These are phyloP conservation scores for Tilletiaria anomala DNA, from an alignment of 1,284 basidiomycete genomes.

Conservation along the genomic window DNA sequence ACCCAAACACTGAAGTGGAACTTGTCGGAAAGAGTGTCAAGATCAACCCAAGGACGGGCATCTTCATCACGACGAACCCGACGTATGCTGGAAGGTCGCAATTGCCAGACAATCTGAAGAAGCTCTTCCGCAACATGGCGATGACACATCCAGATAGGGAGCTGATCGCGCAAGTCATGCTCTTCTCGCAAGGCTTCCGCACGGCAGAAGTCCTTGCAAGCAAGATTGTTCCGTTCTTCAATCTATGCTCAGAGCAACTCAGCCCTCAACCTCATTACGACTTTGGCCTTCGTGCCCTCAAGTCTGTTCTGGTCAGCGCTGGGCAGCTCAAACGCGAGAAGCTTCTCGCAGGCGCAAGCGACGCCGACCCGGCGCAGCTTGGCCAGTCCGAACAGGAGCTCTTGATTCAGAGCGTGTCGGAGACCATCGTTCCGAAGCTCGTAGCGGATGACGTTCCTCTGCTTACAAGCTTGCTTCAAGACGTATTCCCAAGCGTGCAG, in stretches of 20 bases:
- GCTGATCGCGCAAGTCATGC: constrained; percentile 96
- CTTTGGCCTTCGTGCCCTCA: constrained; percentile 93
- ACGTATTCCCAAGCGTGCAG: constrained; percentile 92
- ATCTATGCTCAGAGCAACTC: constrained; percentile 89
- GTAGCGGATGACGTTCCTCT: constrained; percentile 94
- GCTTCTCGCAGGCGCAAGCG: constrained; percentile 5
- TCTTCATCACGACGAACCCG: constrained; percentile 88
- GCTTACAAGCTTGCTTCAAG: constrained; percentile 78
- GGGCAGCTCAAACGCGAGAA: constrained; percentile 87
- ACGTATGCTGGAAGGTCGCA: constrained; percentile 96
- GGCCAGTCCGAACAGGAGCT: constrained; percentile 78
- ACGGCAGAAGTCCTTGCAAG: constrained; percentile 88
- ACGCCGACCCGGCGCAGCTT: constrained; percentile 5
- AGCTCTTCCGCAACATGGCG: constrained; percentile 91
- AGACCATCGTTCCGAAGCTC: constrained; percentile 95
- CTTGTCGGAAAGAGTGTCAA: constrained; percentile 86
- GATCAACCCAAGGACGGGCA: constrained; percentile 84
- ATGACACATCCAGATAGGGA: constrained; percentile 98
- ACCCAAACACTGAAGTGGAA: constrained; percentile 58
- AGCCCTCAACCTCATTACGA: constrained; percentile 98
- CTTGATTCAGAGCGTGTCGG: constrained; percentile 95
- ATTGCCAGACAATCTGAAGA: constrained; percentile 82
- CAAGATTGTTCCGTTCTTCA: constrained; percentile 98
- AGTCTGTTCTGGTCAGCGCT: constrained; percentile 87
- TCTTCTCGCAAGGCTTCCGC: constrained; percentile 98